Evolutionary conservation across 23 red algal species (phyloP).

Genomic region (Cyanidium caldarium): DNA sequence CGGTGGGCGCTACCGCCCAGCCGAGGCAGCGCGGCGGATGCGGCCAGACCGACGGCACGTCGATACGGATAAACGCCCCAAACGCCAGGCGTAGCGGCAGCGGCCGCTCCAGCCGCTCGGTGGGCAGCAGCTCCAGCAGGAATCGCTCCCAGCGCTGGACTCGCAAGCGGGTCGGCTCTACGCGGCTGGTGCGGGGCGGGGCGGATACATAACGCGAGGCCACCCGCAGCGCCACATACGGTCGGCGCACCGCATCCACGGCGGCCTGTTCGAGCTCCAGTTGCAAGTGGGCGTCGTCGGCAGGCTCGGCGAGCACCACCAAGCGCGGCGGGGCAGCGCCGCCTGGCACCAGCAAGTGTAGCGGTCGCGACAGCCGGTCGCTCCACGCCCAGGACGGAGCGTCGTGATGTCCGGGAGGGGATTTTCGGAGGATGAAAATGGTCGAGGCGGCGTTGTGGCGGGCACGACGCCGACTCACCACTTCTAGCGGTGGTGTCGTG

Average conservation of each 20-base stretch:
- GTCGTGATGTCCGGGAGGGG: too few relatives aligned
- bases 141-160: neutral
- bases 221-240: neutral
- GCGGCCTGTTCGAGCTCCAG: too few relatives aligned
- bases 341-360: too few relatives aligned
- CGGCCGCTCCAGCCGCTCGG: neutral
- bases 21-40: neutral
- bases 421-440: too few relatives aligned
- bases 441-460: too few relatives aligned
- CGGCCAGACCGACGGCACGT: neutral
- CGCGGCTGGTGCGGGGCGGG: neutral
- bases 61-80: neutral
- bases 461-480: too few relatives aligned
- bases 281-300: too few relatives aligned
- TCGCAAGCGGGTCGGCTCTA: neutral
- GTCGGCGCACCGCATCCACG: neutral
- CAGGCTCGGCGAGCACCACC: too few relatives aligned
- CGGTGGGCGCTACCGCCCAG: neutral
- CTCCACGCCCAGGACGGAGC: too few relatives aligned
- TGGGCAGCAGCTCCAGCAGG: neutral
- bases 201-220: neutral
- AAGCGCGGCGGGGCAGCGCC: too few relatives aligned
- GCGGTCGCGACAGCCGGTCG: too few relatives aligned
- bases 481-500: too few relatives aligned
- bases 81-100: neutral